Evolutionary conservation across 192 early-diverging fungal species (phyloP), one percentile per base, ranked within the genome.

Genomic region (Funneliformis mosseae): DNA sequence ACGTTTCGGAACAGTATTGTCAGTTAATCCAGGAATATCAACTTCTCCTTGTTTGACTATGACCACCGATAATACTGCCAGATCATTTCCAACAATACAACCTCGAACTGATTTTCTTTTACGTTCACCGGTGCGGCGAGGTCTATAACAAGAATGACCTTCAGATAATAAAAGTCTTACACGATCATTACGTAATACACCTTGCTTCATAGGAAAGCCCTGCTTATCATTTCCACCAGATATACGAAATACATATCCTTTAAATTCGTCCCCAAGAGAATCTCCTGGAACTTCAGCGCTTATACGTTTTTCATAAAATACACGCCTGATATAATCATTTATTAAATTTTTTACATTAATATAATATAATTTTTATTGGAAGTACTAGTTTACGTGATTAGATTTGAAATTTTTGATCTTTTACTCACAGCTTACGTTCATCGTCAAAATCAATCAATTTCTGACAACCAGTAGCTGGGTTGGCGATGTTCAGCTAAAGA

Each of bases 131-230:
- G 92, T 93, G 83, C 97, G 94, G 87, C 97, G 96, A 83, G 95
- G 92, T 83, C 97, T 95, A 93, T 97, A 99, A 94, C 97, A 98
- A 80, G 97, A 97, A 94, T 97, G 96, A 81, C 97, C 97, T 88
- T 95, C 92, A 81, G 92, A 91, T 82, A 95, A 88, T 83, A 95
- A 89, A 83, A 95, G 89, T 70, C 92, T 90, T 80, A 93, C 93
- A 89, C 94, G 94, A 63, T 76, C 59, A 76, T 76, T 76, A 3
- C 86, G 68, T 78, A 86, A 83, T 81, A 99, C 95, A 95, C 98
- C 98, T 91, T 99, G 98, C 94, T 98, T 99, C 98, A 99, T 99
- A 81, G 98, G 98, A 95, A 99, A 99, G 87, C 95, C 95, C 89
- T 96, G 95, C 93, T 99, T 99, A 92, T 99, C 98, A 93, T 99